Evolutionary conservation across 805 yeast species (phyloP), one percentile per base, ranked within the genome.

Genomic region (Saturnispora hagleri): DNA sequence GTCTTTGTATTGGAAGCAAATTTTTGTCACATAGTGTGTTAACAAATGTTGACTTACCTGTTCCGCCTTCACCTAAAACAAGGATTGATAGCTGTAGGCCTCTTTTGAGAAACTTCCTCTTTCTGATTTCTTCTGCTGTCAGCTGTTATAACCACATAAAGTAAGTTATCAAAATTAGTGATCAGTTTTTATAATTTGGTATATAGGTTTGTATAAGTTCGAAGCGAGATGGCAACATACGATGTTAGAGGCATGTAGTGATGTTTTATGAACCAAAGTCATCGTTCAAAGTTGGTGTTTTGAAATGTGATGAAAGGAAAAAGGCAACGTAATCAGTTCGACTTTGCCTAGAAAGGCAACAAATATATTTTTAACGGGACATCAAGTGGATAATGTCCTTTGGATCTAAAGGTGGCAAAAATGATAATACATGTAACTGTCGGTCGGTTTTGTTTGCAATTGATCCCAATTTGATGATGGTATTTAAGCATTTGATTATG

Each of bases 1-100:
- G 71, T 62, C 64, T 57, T 64, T 68, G 67, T 59, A 72, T 46
- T 69, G 72, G 62, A 63, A 74, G 76, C 58, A 67, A 58, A 62
- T 69, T 68, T 55, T 69, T 62, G 68, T 84, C 84, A 62, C 89
- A 86, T 56, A 90, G 72, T 12, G 93, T 81, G 71, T 90, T 88
- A 59, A 89, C 69, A 58, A 89, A 87, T 0, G 90, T 81, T 3
- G 89, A 76, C 66, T 88, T 87, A 1, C 89, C 88, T 38, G 88
- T 73, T 13, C 96, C 96, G 10, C 60, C 57, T 51, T 75, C 79
- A 36, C 81, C 81, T 48, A 76, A 65, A 43, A 77, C 69, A 71
- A 77, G 66, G 43, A 74, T 58, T 18, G 77, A 71, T 58, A 77
- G 70, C 55, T 75, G 76, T 62, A 76, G 70, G 36, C 78, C 73